These are phyloP conservation scores for Aeschynomene evenia DNA, from an alignment of 306 rosid genomes.

Conservation along the genomic window DNA sequence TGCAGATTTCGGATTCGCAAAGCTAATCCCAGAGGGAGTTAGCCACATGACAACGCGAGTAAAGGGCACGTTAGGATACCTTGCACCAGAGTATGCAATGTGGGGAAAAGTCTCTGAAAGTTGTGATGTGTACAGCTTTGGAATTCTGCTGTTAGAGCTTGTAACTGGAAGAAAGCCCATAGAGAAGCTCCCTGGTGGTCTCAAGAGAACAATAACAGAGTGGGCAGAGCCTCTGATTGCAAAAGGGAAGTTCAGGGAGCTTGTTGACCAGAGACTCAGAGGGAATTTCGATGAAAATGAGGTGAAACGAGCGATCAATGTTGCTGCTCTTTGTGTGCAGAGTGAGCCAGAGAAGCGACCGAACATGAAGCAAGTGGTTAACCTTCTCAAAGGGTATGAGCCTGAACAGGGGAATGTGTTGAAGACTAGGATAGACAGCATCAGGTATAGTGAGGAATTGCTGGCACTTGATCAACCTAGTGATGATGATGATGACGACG, in stretches of 20 bases:
- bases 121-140: constrained; percentile 82
- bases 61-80: constrained; percentile 84
- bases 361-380: constrained; percentile 69
- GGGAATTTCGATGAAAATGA: constrained; percentile 68
- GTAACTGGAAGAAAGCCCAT: constrained; percentile 81
- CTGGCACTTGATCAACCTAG: constrained; percentile 54
- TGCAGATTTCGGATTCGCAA: constrained; percentile 91
- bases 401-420: constrained; percentile 25
- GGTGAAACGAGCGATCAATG: constrained; percentile 52
- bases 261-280: constrained; percentile 65
- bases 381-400: constrained; percentile 56
- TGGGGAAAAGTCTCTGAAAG: constrained; percentile 94
- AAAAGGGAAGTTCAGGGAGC: constrained; percentile 51
- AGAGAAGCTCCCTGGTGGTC: constrained; percentile 75
- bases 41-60: constrained; percentile 91
- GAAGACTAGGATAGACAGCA: constrained; percentile 48
- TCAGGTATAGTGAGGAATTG: constrained; percentile 44
- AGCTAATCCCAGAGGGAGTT: constrained; percentile 86
- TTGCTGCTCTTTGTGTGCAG: constrained; percentile 69
- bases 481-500: constrained; percentile 42
- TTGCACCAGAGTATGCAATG: constrained; percentile 94
- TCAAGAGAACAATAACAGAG: constrained; percentile 68
- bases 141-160: constrained; percentile 75
- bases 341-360: constrained; percentile 67
- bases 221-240: constrained; percentile 74